These are phyloP conservation scores for Emericellopsis cladophorae DNA, from an alignment of 2,329 filamentous ascomycete species.

Conservation along the genomic window DNA sequence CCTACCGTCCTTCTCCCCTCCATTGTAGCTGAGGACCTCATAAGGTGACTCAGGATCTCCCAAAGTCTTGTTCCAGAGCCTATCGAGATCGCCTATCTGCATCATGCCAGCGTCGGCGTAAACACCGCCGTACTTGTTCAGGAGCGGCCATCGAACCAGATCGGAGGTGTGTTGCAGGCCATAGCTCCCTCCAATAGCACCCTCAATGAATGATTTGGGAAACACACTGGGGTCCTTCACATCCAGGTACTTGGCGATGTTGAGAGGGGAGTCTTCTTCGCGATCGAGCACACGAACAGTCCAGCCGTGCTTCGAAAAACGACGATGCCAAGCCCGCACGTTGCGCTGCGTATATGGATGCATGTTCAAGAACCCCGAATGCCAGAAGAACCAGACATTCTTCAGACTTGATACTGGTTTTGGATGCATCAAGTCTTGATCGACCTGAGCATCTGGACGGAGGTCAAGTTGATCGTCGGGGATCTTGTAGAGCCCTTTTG, in stretches of 20 bases:
- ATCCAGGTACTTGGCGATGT: slow-evolving; percentile 36
- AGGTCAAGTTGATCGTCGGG: slow-evolving; percentile 26
- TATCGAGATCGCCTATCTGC: slow-evolving; percentile 43
- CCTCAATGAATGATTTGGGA: slow-evolving; percentile 35
- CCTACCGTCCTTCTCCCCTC: slow-evolving; percentile 18
- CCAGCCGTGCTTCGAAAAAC: slow-evolving; percentile 39
- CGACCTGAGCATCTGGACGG: slow-evolving; percentile 30
- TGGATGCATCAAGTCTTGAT: slow-evolving; percentile 25
- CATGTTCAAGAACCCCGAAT: slow-evolving; percentile 33
- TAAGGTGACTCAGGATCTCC: slow-evolving; percentile 29
- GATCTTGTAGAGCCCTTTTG: slow-evolving; percentile 24
- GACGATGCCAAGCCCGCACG: slow-evolving; percentile 38
- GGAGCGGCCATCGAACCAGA: slow-evolving; percentile 41
- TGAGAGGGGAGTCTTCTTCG: slow-evolving; percentile 26
- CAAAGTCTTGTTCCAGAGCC: slow-evolving; percentile 36
- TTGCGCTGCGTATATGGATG: slow-evolving; percentile 39
- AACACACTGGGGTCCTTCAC: slow-evolving; percentile 26
- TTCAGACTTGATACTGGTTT: slow-evolving; percentile 27
- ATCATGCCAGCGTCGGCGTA: slow-evolving; percentile 45
- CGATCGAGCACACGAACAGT: slow-evolving; percentile 36
- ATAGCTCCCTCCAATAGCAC: slow-evolving; percentile 33
- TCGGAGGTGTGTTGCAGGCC: slow-evolving; percentile 42
- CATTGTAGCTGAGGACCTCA: slow-evolving; percentile 34
- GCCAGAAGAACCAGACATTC: slow-evolving; percentile 48
- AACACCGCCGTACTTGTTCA: slow-evolving; percentile 43